Base-by-base conservation (phyloP, 345 rosid species). In the Rhodamnia rubescens region DNA sequence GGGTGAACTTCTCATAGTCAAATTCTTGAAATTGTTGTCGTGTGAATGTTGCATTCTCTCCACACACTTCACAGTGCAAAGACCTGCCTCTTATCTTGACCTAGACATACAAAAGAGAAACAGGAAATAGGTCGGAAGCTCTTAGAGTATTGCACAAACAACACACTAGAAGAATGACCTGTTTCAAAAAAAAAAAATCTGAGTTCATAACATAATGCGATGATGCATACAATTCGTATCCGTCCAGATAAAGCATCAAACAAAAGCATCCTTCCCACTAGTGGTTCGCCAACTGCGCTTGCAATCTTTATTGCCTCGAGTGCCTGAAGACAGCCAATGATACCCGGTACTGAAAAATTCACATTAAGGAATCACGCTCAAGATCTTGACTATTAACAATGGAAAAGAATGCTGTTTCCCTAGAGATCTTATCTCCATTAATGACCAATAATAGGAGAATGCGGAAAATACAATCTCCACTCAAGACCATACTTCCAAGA, bases 271-370 rank as follows among this genome's bases (percentile, higher is more conserved):
- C 96, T 88, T 85, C 90, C 95, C 27, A 98, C 91, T 54, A 97
- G 94, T 83, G 98, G 94, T 85, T 97, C 99, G 40, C 99, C 99
- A 85, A 96, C 86, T 85, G 87, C 90, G 87, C 94, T 90, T 8
- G 98, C 98, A 47, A 97, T 95, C 91, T 97, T 97, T 75, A 96
- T 91, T 64, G 98, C 96, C 90, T 97, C 99, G n/a, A 96, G 89
- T 40, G 96, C 99, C 92, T 97, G 98, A 69, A 97, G 96, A 91
- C 98, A 96, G 84, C 99, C 99, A 84, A 97, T 93, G 80, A 93
- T 89, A 84, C 98, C 99, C 24, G 99, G 99, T 78, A 97, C 99
- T 96, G 94, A 57, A 75, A 85, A 52, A 47, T 69, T 69, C 78
- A 69, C 24, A 69, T 21, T 21, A 69, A 32, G 44, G 42, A 69